Conservation (phyloP, 805 yeast species). For the Candida sanyiensis region DNA sequence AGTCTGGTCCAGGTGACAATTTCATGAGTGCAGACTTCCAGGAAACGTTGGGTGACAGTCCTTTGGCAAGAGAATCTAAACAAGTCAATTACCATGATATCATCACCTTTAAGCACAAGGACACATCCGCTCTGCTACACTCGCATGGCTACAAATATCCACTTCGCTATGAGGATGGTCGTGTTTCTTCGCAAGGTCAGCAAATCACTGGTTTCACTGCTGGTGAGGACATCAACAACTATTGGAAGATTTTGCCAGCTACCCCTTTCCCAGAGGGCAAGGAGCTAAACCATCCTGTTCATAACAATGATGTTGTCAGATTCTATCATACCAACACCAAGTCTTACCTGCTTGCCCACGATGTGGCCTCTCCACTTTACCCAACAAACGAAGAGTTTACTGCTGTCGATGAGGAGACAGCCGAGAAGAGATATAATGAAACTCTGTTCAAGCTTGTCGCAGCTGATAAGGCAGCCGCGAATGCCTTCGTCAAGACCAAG, state of each 20-base stretch:
- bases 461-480: slow-evolving; percentile 44
- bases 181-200: slow-evolving; percentile 90
- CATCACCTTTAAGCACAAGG: slow-evolving; percentile 74
- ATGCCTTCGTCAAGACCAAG: slow-evolving; percentile 58
- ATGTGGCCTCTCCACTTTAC: slow-evolving; percentile 88
- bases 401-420: slow-evolving; percentile 57
- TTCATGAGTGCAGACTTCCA: slow-evolving; percentile 96
- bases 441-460: slow-evolving; percentile 75
- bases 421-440: slow-evolving; percentile 53
- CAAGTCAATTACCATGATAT: slow-evolving; percentile 71
- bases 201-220: slow-evolving; percentile 70
- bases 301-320: slow-evolving; percentile 70
- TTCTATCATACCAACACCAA: slow-evolving; percentile 76
- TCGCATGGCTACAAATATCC: slow-evolving; percentile 77
- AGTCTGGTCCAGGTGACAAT: slow-evolving; percentile 93
- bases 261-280: slow-evolving; percentile 36
- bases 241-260: slow-evolving; percentile 82
- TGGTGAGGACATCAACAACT: slow-evolving; percentile 57
- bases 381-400: slow-evolving; percentile 95
- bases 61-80: slow-evolving; percentile 63
- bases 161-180: slow-evolving; percentile 90
- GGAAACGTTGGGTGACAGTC: slow-evolving; percentile 82
- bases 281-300: slow-evolving; percentile 44
- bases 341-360: slow-evolving; percentile 80
- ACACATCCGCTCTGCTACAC: slow-evolving; percentile 73